Evolutionary conservation across 345 rosid species (phyloP).

Genomic region (Brassica napus): DNA sequence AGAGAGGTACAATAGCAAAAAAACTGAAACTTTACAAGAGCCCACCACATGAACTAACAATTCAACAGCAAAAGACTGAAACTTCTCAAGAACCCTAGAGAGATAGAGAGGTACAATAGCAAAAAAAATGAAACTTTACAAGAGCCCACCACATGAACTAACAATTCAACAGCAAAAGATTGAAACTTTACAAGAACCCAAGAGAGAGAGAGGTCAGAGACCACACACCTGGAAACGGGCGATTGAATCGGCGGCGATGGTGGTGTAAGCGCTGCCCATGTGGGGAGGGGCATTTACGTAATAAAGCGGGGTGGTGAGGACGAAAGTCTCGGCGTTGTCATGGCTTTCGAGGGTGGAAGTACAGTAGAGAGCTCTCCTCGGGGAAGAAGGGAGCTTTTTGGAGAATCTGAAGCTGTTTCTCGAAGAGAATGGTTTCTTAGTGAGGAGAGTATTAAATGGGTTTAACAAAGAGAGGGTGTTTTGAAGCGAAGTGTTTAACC

Average conservation of each 20-base stretch:
- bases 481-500: slow-evolving; percentile 61
- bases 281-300: slow-evolving; percentile 99
- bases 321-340: slow-evolving; percentile 44
- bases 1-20: neutral
- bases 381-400: slow-evolving; percentile 35
- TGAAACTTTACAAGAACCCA: slow-evolving; percentile 12
- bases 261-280: slow-evolving; percentile 98
- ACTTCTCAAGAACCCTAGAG: neutral
- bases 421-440: slow-evolving; percentile 43
- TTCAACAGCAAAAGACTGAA: slow-evolving; percentile 12
- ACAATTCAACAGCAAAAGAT: slow-evolving; percentile 5
- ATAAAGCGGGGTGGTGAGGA: slow-evolving; percentile 93
- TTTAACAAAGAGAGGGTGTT: slow-evolving; percentile 54
- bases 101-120: neutral
- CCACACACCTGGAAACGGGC: slow-evolving; percentile 85
- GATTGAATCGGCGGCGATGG: slow-evolving; percentile 93
- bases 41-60: neutral
- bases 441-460: slow-evolving; percentile 45
- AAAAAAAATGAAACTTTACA: neutral
- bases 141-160: neutral
- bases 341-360: slow-evolving; percentile 29
- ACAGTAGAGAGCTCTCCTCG: slow-evolving; percentile 50
- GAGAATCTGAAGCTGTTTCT: slow-evolving; percentile 47
- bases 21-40: neutral
- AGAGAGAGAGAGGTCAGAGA: neutral